Evolutionary conservation across 306 rosid genomes (phyloP).

Genomic region (Cucurbita pepo): DNA sequence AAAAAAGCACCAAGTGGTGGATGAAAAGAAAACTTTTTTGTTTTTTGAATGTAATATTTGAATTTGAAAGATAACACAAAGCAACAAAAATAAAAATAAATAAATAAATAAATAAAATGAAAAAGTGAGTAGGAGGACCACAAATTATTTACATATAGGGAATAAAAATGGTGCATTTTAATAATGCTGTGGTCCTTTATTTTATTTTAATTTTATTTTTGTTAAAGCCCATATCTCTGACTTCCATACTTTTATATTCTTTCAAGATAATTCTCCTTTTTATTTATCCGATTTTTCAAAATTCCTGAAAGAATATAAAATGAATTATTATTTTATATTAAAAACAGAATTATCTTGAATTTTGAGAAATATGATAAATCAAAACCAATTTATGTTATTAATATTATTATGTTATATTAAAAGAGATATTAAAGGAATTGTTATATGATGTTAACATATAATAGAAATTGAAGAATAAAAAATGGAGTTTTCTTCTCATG

Average conservation of each 20-base stretch:
- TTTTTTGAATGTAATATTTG: neutral
- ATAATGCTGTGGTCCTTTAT: constrained; percentile 3
- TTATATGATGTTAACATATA: no score
- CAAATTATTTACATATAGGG: neutral
- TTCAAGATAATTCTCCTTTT: neutral
- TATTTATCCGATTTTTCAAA: neutral
- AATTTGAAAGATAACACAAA: neutral
- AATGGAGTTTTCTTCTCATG: neutral
- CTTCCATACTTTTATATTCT: neutral
- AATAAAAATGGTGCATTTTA: neutral
- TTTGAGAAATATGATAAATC: no score
- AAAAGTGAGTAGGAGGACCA: neutral
- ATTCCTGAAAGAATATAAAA: neutral
- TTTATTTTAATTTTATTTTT: no score
- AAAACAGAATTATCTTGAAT: no score
- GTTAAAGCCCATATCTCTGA: neutral
- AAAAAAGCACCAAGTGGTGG: neutral
- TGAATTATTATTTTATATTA: no score
- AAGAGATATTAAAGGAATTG: no score
- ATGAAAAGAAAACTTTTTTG: neutral
- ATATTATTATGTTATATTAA: no score
- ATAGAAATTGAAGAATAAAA: neutral
- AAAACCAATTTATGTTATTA: no score
- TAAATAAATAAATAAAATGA: neutral
- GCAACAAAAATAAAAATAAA: neutral